A percentile compares a stretch with the other conserved stretches of the same genome.
phyloP scores from a whole-genome alignment of 306 rosid genomes.

The Clitoria ternatea region DNA sequence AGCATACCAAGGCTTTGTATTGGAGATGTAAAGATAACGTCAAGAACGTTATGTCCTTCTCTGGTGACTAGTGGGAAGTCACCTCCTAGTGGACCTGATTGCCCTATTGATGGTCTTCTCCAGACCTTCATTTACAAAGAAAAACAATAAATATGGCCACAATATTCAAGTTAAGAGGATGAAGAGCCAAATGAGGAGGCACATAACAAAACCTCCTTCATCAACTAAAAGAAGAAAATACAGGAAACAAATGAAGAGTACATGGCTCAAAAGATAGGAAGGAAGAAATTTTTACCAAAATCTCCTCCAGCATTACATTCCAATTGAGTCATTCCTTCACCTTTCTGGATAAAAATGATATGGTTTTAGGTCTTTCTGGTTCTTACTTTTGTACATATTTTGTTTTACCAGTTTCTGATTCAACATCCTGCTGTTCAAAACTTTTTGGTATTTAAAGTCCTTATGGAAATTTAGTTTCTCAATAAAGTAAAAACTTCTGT shows the following conservation, averaged over 20 bases:
- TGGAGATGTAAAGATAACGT: slow-evolving; percentile 89
- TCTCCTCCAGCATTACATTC: background rate
- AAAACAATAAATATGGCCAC: slow-evolving; percentile 7
- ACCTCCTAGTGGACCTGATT: slow-evolving; percentile 78
- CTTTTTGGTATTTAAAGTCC: background rate
- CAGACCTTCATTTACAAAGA: slow-evolving; percentile 56
- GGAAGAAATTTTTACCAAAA: background rate
- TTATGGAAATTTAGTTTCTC: background rate
- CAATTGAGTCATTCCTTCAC: background rate
- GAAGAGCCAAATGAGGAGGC: background rate
- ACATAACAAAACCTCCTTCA: background rate
- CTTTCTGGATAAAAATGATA: background rate
- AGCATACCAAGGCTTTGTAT: slow-evolving; percentile 64
- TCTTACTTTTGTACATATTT: background rate
- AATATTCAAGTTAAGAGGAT: background rate
- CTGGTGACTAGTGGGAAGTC: slow-evolving; percentile 66
- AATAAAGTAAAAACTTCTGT: background rate
- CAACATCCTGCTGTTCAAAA: background rate
- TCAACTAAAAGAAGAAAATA: background rate
- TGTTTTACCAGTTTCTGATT: background rate
- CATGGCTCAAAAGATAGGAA: background rate
- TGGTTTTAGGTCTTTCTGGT: background rate
- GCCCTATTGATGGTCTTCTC: slow-evolving; percentile 79
- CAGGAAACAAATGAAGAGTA: background rate
- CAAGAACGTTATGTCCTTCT: slow-evolving; percentile 82